A percentile compares a stretch with the other conserved stretches of the same genome.
Conservation (phyloP, 108 stramenopile species). For the Schizochytrium sp. region DNA sequence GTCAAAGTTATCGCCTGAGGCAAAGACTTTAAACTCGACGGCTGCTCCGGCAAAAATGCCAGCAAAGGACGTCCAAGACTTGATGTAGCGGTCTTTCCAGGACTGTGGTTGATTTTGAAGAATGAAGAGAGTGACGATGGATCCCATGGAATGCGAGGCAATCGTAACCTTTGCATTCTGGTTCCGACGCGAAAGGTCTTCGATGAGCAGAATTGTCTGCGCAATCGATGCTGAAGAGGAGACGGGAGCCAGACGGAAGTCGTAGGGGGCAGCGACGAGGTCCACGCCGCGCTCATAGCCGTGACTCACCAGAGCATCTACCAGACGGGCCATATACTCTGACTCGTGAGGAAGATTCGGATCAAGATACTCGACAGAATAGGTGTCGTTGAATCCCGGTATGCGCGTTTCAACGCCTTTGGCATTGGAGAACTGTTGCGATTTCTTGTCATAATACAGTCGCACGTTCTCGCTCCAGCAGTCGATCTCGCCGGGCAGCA, state of each 20-base stretch:
- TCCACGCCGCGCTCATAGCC: not conserved
- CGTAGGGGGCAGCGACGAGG: not conserved
- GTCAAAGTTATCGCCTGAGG: constrained; percentile 5
- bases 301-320: not conserved
- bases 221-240: not conserved
- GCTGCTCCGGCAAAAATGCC: constrained; percentile 21
- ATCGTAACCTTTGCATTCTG: not conserved
- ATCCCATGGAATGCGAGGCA: constrained; percentile 23
- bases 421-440: not conserved
- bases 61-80: constrained; percentile 22
- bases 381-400: not conserved
- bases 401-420: constrained; percentile 8
- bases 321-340: not conserved
- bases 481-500: constrained; percentile 4
- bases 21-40: constrained; percentile 2
- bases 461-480: constrained; percentile 19
- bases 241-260: not conserved
- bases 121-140: constrained; percentile 15
- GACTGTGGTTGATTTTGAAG: not conserved
- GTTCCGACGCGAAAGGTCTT: not conserved
- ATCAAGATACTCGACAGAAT: constrained; percentile 1
- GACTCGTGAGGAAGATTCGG: not conserved
- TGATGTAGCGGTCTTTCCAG: constrained; percentile 27
- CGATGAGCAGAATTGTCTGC: not conserved
- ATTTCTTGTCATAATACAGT: not conserved